Conservation (phyloP, 2,329 filamentous ascomycete species). For the Epichloe sylvatica region DNA sequence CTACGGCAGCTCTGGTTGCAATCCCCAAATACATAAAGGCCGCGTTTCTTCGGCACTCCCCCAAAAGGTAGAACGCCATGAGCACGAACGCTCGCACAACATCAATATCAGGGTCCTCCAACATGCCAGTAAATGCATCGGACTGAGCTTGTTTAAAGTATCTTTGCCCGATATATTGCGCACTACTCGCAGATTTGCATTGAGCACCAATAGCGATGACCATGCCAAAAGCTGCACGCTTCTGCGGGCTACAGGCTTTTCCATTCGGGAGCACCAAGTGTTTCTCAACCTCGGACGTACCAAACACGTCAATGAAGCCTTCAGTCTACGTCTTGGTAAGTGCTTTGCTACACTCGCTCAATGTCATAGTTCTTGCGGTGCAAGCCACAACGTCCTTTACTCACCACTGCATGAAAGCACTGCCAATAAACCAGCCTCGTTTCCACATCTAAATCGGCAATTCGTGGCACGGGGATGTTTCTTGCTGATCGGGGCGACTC, state of each 20-base stretch:
- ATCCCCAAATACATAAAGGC: constrained; percentile 51
- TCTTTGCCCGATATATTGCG: constrained; percentile 22
- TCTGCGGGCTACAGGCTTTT: constrained; percentile 3
- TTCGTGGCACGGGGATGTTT: not conserved
- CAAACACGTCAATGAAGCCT: constrained; percentile 21
- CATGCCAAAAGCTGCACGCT: constrained; percentile 24
- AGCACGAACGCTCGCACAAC: constrained; percentile 38
- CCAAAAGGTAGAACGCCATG: constrained; percentile 46
- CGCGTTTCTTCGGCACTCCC: constrained; percentile 45
- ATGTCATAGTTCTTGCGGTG: not conserved
- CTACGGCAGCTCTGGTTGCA: constrained; percentile 41
- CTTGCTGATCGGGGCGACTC: constrained; percentile 13
- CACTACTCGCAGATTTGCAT: constrained; percentile 15
- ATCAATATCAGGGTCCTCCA: constrained; percentile 40
- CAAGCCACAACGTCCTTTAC: not conserved
- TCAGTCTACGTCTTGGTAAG: constrained; percentile 16
- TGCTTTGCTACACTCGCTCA: not conserved
- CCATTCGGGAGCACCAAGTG: constrained; percentile 8
- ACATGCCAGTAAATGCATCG: constrained; percentile 12
- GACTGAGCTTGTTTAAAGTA: constrained; percentile 16
- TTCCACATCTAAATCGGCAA: constrained; percentile 8
- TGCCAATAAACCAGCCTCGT: constrained; percentile 7
- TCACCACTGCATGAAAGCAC: constrained; percentile 12
- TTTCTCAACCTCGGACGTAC: constrained; percentile 14
- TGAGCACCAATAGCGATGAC: constrained; percentile 15